phyloP scores from a whole-genome alignment of 2,329 filamentous ascomycete species.

The Aspergillus bombycis region DNA sequence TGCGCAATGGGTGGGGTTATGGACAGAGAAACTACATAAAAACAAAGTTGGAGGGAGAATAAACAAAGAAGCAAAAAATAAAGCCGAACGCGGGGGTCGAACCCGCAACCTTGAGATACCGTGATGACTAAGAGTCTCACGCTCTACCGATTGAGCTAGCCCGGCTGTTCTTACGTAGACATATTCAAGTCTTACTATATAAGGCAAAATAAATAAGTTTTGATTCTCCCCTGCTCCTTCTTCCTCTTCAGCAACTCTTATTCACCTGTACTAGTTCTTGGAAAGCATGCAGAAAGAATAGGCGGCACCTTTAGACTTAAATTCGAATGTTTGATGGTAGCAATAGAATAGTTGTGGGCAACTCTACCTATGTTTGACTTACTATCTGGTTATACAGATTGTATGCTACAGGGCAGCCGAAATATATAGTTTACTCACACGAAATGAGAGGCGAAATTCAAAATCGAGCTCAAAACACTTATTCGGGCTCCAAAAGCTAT shows the following conservation, averaged over 20 bases:
- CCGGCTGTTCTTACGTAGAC: conserved; percentile 30
- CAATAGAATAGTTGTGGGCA: not conserved
- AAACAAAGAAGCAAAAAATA: not conserved
- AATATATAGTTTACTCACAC: not conserved
- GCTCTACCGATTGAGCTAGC: conserved; percentile 57
- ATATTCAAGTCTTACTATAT: too few relatives aligned
- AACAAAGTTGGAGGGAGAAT: not conserved
- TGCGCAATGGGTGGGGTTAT: not conserved
- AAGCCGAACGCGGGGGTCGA: conserved; percentile 47
- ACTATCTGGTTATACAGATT: not conserved
- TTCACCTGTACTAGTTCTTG: not conserved
- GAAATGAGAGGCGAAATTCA: not conserved
- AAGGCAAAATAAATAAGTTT: too few relatives aligned
- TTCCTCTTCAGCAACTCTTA: too few relatives aligned
- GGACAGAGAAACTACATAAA: not conserved
- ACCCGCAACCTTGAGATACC: conserved; percentile 43
- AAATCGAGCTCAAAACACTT: not conserved
- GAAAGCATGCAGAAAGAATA: not conserved
- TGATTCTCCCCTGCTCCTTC: too few relatives aligned
- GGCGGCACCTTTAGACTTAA: not conserved
- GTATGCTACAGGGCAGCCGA: not conserved
- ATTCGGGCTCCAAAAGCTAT: not conserved
- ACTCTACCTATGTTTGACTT: not conserved
- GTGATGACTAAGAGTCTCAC: conserved; percentile 50
- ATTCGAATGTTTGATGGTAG: not conserved